phyloP scores from a whole-genome alignment of 768 basidiomycete species.

The Pleurotus eryngii region DNA sequence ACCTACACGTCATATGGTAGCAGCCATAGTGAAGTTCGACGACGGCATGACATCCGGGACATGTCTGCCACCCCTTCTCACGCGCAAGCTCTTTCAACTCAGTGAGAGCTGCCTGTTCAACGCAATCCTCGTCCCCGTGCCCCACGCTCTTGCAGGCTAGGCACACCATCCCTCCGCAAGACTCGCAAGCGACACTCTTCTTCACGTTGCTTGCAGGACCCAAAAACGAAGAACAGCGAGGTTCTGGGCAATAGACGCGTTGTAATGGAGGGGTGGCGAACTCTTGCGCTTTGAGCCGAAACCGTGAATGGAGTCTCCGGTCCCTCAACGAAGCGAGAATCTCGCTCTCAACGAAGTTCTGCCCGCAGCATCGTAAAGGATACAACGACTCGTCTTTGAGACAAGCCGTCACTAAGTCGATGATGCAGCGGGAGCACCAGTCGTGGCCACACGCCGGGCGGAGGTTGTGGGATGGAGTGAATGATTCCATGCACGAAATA shows the following conservation, averaged over 20 bases:
- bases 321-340: slow-evolving; percentile 16
- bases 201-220: slow-evolving; percentile 30
- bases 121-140: slow-evolving; percentile 39
- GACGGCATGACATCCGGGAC: slow-evolving; percentile 53
- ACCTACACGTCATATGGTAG: slow-evolving; percentile 64
- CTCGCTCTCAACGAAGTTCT: slow-evolving; percentile 18
- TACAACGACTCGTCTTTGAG: slow-evolving; percentile 38
- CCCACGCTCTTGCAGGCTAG: slow-evolving; percentile 43
- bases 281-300: slow-evolving; percentile 42
- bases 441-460: slow-evolving; percentile 34
- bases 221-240: slow-evolving; percentile 52
- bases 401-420: slow-evolving; percentile 28
- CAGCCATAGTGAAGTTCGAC: slow-evolving; percentile 58
- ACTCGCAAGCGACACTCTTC: slow-evolving; percentile 29
- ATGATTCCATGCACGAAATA: slow-evolving; percentile 6
- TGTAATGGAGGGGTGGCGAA: slow-evolving; percentile 36
- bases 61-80: slow-evolving; percentile 55
- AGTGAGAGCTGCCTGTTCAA: slow-evolving; percentile 37
- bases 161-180: slow-evolving; percentile 42
- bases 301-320: slow-evolving; percentile 19
- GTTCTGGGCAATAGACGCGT: slow-evolving; percentile 49
- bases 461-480: slow-evolving; percentile 3
- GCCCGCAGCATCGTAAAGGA: slow-evolving; percentile 39
- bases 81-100: slow-evolving; percentile 44
- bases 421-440: slow-evolving; percentile 33